phyloP scores from a whole-genome alignment of 768 basidiomycete species.

The Auricularia cornea region DNA sequence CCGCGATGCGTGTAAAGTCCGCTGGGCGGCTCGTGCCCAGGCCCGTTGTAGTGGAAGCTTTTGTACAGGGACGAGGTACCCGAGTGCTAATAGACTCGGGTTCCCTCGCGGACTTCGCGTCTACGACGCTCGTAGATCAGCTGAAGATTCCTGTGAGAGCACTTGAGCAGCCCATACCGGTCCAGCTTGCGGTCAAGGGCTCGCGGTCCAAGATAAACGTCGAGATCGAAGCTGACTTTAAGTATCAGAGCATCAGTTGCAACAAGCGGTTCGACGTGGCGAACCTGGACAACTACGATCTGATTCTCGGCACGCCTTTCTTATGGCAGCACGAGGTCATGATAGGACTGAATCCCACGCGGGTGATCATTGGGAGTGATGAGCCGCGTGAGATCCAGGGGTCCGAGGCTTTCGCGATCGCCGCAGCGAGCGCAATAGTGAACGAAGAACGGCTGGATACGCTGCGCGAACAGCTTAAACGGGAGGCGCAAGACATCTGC shows the following conservation, averaged over 20 bases:
- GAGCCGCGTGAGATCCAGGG: background rate
- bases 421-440: background rate
- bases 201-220: slow-evolving; percentile 6
- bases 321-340: slow-evolving; percentile 23
- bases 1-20: slow-evolving; percentile 2
- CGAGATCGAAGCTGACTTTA: background rate
- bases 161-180: slow-evolving; percentile 4
- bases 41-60: slow-evolving; percentile 1
- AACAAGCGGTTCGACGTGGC: slow-evolving; percentile 19
- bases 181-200: slow-evolving; percentile 9
- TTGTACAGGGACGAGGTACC: background rate
- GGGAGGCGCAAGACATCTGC: background rate
- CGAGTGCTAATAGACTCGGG: slow-evolving; percentile 9
- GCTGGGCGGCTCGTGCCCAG: slow-evolving; percentile 2
- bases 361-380: background rate
- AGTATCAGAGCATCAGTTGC: slow-evolving; percentile 4
- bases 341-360: slow-evolving; percentile 17
- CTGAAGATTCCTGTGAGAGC: background rate
- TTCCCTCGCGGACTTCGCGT: slow-evolving; percentile 8
- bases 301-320: slow-evolving; percentile 29
- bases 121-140: slow-evolving; percentile 9
- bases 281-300: slow-evolving; percentile 30
- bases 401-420: background rate
- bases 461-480: background rate
- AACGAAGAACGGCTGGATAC: background rate